Base-by-base conservation (phyloP, 2,329 filamentous ascomycete genomes). In the Monilinia fructicola region DNA sequence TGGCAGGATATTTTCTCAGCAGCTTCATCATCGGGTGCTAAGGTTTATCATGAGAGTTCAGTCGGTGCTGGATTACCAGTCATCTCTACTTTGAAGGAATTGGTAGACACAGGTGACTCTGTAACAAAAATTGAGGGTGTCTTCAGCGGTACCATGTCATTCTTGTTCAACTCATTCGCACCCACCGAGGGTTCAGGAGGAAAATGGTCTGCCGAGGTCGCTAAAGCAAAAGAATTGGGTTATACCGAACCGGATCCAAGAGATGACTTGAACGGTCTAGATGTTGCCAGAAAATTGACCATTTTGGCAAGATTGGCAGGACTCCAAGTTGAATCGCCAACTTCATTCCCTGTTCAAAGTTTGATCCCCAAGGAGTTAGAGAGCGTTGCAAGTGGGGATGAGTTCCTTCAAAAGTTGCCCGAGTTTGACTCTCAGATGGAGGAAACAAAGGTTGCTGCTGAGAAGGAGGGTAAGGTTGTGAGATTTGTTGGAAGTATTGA, bases 111-210 rank as follows among this genome's bases (percentile, higher is more conserved):
- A 1, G 95, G 95, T 53, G 95, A 99, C 76, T 84, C 92, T 77
- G 90, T 99, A 6, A 92, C 86, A 65, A 93, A 90, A 80, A 96
- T 99, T 73, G 94, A 98, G 80, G 95, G 95, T 71, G 93, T 99
- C 62, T 98, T 99, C 81, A 96, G 92, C 69, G 95, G 95, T 70
- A 99, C 95, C 65, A 94, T 99, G 87, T 96, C 91, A 50, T 99
- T 97, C 84, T 84, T 99, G 52, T 98, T 99, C 87, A 98, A 98
- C 83, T 93, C 88, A 28, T 99, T 98, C 78, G 92, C 93, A 59
- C 95, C 95, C 0, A 88, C 89, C 3, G 85, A 87, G 60, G 90
- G 90, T 6, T 81, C 83, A 28, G 91, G 90, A 44, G 92, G 91
- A 63, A 88, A 89, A 75, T 99, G 96, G 90, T 95, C 92, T 54